Conservation (phyloP, 257 asterid species). For the Penstemon davidsonii region DNA sequence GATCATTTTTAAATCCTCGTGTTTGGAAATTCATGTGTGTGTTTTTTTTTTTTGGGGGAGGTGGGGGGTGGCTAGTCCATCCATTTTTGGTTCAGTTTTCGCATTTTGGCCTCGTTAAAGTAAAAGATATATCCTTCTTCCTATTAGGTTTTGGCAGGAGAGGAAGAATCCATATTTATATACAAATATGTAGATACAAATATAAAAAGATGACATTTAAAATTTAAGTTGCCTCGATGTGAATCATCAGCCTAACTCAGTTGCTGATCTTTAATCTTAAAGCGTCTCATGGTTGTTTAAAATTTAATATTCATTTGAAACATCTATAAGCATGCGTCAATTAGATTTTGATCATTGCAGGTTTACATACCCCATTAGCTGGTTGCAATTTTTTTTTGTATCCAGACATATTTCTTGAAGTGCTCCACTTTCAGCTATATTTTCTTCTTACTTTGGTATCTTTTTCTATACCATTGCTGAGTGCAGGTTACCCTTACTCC, state of each 20-base stretch:
- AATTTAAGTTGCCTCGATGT: neutral
- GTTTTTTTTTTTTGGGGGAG: neutral
- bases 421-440: conserved; percentile 7
- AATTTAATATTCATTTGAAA: neutral
- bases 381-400: conserved; percentile 5
- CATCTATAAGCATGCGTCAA: conserved; percentile 1
- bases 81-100: neutral
- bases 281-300: conserved; percentile 1
- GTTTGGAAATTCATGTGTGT: neutral
- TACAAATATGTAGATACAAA: neutral
- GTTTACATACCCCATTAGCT: conserved; percentile 18
- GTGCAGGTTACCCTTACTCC: conserved; percentile 58
- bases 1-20: neutral
- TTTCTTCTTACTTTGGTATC: conserved; percentile 3
- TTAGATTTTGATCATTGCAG: neutral
- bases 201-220: neutral
- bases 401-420: conserved; percentile 6
- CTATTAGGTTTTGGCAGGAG: no score
- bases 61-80: neutral
- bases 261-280: conserved; percentile 15
- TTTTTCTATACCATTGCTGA: conserved; percentile 25
- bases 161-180: no score
- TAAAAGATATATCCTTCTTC: neutral
- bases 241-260: conserved; percentile 17
- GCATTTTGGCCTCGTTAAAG: conserved; percentile 7